These are phyloP conservation scores for Phylloboletellus chloephorus DNA, from an alignment of 1,284 basidiomycete genomes.

Conservation along the genomic window DNA sequence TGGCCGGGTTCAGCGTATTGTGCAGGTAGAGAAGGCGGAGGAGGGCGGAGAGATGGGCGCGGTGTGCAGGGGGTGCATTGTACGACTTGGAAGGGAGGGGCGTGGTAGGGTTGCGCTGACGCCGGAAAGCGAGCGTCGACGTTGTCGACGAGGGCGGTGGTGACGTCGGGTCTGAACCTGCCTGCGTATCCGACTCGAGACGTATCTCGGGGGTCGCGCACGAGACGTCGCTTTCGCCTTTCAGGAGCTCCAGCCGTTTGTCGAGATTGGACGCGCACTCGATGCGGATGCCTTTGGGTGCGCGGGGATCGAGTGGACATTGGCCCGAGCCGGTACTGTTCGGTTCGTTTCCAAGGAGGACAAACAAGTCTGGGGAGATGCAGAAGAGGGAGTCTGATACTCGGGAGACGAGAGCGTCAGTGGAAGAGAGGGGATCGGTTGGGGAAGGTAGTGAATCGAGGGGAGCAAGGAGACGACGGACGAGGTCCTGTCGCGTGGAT, in stretches of 20 bases:
- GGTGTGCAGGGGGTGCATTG: slow-evolving; percentile 45
- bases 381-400: slow-evolving; percentile 54
- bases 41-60: slow-evolving; percentile 58
- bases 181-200: slow-evolving; percentile 36
- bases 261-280: slow-evolving; percentile 49
- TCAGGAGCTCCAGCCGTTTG: slow-evolving; percentile 45
- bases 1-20: slow-evolving; percentile 65
- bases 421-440: slow-evolving; percentile 35
- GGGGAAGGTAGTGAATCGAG: slow-evolving; percentile 47
- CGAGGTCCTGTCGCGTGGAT: slow-evolving; percentile 48
- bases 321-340: slow-evolving; percentile 33
- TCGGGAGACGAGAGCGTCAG: slow-evolving; percentile 47
- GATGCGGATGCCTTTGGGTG: slow-evolving; percentile 46
- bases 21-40: slow-evolving; percentile 71
- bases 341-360: slow-evolving; percentile 47
- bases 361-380: slow-evolving; percentile 50
- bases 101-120: slow-evolving; percentile 38
- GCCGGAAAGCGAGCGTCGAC: slow-evolving; percentile 19
- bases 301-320: slow-evolving; percentile 51
- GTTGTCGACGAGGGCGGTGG: background rate
- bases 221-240: slow-evolving; percentile 22
- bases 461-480: slow-evolving; percentile 55
- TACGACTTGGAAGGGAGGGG: slow-evolving; percentile 48
- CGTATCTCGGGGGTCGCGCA: slow-evolving; percentile 52
- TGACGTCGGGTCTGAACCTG: slow-evolving; percentile 25